phyloP scores from a whole-genome alignment of 371 early-diverging fungal species.

The Polyrhizophydium stewartii region DNA sequence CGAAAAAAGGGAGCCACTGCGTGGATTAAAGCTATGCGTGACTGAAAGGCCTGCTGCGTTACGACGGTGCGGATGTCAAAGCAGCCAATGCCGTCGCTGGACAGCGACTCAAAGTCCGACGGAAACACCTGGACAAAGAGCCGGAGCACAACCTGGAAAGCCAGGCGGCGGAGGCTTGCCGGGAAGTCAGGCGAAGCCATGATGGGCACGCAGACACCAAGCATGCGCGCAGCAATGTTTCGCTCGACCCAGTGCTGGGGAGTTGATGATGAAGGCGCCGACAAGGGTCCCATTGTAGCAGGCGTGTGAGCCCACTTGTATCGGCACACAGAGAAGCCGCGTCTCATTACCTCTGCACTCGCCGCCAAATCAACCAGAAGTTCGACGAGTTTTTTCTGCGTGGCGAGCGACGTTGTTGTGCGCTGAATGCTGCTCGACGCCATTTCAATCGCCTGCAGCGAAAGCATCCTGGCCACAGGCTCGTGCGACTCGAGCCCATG shows the following conservation, averaged over 20 bases:
- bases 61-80: background rate
- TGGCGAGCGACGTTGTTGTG: background rate
- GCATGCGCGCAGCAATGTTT: background rate
- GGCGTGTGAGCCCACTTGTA: background rate
- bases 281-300: no score
- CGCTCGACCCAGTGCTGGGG: background rate
- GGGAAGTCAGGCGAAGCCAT: background rate
- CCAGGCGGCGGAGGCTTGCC: background rate
- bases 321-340: constrained; percentile 1
- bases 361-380: background rate
- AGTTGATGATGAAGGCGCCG: no score
- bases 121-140: background rate
- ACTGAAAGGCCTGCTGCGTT: constrained; percentile 13
- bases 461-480: background rate
- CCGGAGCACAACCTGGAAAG: background rate
- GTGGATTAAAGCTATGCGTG: constrained; percentile 21
- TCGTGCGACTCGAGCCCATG: background rate
- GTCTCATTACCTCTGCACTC: background rate
- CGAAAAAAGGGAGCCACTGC: constrained; percentile 20
- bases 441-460: background rate
- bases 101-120: background rate
- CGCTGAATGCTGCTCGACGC: background rate
- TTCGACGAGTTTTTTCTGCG: background rate
- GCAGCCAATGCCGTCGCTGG: background rate
- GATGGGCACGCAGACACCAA: background rate